These are phyloP conservation scores for Thraustochytrium striatum DNA, from an alignment of 352 stramenopile genomes.

Conservation along the genomic window DNA sequence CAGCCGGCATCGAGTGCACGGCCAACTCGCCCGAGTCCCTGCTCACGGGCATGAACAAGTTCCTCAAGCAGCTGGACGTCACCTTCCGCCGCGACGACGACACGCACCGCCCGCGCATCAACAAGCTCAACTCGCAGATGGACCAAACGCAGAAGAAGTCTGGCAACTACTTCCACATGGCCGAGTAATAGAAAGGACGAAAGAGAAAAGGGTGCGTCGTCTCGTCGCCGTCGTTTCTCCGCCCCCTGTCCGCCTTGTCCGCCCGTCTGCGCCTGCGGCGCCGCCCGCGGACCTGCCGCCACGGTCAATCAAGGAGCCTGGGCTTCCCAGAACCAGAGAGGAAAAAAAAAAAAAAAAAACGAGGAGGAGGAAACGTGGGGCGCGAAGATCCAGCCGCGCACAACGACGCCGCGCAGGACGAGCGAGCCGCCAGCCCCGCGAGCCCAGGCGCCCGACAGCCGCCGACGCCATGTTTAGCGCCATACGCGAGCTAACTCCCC, in stretches of 20 bases:
- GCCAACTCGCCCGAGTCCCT: constrained; percentile 87
- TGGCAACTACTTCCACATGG: constrained; percentile 98
- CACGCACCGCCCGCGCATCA: constrained; percentile 96
- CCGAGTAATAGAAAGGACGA: constrained; percentile 63
- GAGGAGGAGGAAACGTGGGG: too few relatives aligned
- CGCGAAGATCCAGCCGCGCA: too few relatives aligned
- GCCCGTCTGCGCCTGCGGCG: neutral
- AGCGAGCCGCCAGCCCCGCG: neutral
- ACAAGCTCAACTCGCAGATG: constrained; percentile 90
- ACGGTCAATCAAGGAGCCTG: too few relatives aligned
- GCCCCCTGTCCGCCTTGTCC: neutral
- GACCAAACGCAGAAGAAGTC: constrained; percentile 93
- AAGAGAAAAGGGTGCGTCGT: neutral
- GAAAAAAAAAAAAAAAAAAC: too few relatives aligned
- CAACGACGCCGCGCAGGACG: too few relatives aligned
- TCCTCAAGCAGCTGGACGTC: constrained; percentile 96
- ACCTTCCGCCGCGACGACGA: constrained; percentile 98
- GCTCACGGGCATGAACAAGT: constrained; percentile 97
- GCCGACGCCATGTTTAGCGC: neutral
- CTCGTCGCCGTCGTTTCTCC: neutral
- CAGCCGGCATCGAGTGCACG: constrained; percentile 94
- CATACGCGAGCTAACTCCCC: constrained; percentile 18
- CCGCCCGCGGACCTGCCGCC: too few relatives aligned
- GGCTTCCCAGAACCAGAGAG: too few relatives aligned
- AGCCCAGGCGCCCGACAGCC: neutral